Base-by-base conservation (phyloP, 2,329 filamentous ascomycete genomes). In the Akanthomyces uredinophilus region DNA sequence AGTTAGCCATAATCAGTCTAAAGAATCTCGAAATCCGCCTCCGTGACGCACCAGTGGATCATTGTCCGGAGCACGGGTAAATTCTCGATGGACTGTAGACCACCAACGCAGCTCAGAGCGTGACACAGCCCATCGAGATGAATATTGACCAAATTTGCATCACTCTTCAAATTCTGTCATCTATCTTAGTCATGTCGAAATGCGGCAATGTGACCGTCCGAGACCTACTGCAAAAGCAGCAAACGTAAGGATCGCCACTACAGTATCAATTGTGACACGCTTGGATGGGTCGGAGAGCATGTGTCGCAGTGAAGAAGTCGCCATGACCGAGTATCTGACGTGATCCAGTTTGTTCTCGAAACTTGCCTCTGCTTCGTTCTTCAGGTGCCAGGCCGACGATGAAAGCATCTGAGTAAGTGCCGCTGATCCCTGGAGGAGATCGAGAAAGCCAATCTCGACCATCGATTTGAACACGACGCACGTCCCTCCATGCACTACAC, bases 371-470 rank as follows among this genome's bases (percentile, higher is more conserved):
- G n/a, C 24, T 35, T 46, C 41, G 27, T 35, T 35, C 11, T 29
- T 35, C 54, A 57, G 46, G 18, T 57, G 54, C 54, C 54, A 57
- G 5, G 54, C 24, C 10, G 54, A 29, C n/a, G 56, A 41, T 7
- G 56, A 59, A 10, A 60, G 44, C 56, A 52, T 51, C 46, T 60
- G 46, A 32, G 44, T 51, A 51, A 59, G 56, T 24, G 46, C 56
- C 1, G 56, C 56, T n/a, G 44, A 50, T 27, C 35, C 46, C 32
- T 27, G 27, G 8, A 59, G 20, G 5, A 59, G 32, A 29, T 59
- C 44, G 32, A 50, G 56, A 43, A 59, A 59, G 32, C 56, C 56
- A 51, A 59, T 59, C 44, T 59, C 56, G 32, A 59, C 56, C 46
- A 43, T 59, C 10, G 46, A 59, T 24, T 51, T 59, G 56, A 51